These are phyloP conservation scores for Isabelozyma rhagii DNA, from an alignment of 805 yeast species.

Conservation along the genomic window DNA sequence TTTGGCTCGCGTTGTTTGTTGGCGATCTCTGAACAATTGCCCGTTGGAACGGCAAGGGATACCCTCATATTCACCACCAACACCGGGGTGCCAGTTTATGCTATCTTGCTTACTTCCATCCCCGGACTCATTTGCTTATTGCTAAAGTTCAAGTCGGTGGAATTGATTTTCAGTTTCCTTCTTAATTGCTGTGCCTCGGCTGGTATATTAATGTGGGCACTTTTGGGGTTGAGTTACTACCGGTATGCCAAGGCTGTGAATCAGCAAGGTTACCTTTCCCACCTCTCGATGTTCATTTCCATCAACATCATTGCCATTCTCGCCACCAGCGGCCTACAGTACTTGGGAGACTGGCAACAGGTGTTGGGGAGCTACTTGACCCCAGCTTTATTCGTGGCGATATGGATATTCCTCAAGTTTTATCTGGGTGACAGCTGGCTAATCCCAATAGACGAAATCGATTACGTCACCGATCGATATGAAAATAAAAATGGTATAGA, in stretches of 20 bases:
- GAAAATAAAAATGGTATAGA: neutral
- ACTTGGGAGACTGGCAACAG: constrained; percentile 4
- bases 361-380: constrained; percentile 1
- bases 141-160: constrained; percentile 13
- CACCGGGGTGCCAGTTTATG: constrained; percentile 14
- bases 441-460: neutral
- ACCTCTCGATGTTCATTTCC: neutral
- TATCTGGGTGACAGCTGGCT: neutral
- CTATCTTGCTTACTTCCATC: constrained; percentile 15
- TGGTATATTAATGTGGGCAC: constrained; percentile 26
- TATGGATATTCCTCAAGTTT: neutral
- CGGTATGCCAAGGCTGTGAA: constrained; percentile 2
- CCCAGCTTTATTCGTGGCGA: neutral
- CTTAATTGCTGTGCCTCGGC: constrained; percentile 21
- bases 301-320: neutral
- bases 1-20: constrained; percentile 21
- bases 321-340: constrained; percentile 3
- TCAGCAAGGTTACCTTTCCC: neutral
- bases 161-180: constrained; percentile 12
- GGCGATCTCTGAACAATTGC: constrained; percentile 10
- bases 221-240: constrained; percentile 14
- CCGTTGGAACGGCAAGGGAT: neutral
- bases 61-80: constrained; percentile 2
- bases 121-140: constrained; percentile 18
- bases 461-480: neutral